phyloP scores from a whole-genome alignment of 2,329 filamentous ascomycete species.

The Incumbomyces lentus region DNA sequence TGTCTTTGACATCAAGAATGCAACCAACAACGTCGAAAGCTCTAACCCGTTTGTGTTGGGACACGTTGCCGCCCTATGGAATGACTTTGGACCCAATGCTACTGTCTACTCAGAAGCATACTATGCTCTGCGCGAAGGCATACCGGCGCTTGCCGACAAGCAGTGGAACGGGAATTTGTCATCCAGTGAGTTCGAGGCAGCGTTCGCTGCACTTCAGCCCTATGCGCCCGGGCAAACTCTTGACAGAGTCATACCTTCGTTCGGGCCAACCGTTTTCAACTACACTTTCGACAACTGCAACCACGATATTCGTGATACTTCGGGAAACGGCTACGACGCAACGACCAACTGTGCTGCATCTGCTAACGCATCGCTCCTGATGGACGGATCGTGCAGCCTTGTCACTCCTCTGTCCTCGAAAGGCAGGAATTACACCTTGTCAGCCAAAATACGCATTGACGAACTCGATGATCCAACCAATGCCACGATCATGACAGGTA shows the following conservation, averaged over 20 bases:
- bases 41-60: constrained; percentile 36
- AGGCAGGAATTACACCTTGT: constrained; percentile 47
- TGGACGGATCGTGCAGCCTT: constrained; percentile 35
- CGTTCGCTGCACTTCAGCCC: constrained; percentile 32
- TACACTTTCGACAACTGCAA: constrained; percentile 11
- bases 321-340: constrained; percentile 18
- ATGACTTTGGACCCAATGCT: constrained; percentile 45
- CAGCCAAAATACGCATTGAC: too few relatives aligned
- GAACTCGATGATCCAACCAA: too few relatives aligned
- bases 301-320: constrained; percentile 8
- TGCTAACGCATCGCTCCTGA: constrained; percentile 26
- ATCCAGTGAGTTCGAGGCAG: constrained; percentile 28
- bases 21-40: constrained; percentile 36
- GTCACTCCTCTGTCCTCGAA: constrained; percentile 38
- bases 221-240: constrained; percentile 41
- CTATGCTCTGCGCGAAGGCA: constrained; percentile 41
- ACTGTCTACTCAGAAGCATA: constrained; percentile 43
- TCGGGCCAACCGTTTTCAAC: too few relatives aligned
- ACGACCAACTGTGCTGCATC: constrained; percentile 21
- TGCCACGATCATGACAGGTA: too few relatives aligned
- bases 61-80: constrained; percentile 43
- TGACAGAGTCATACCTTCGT: constrained; percentile 31
- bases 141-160: constrained; percentile 43
- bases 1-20: constrained; percentile 42
- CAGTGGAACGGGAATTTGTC: constrained; percentile 44